Conservation (phyloP, 2,329 filamentous ascomycete genomes). For the Fusarium circinatum region DNA sequence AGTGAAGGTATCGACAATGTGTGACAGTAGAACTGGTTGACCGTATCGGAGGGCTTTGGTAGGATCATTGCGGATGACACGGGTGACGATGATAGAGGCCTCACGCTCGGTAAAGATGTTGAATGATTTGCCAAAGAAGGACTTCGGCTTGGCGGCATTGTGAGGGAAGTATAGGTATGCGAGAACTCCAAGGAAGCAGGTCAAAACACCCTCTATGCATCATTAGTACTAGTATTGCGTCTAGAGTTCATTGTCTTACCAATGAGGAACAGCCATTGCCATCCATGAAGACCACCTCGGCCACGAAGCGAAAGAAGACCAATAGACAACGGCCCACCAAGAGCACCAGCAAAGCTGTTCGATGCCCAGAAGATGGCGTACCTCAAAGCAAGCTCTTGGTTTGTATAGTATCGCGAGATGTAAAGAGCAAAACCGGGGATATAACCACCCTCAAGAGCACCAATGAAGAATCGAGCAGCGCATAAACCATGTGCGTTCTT, state of each 20-base stretch:
- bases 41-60: constrained; percentile 42
- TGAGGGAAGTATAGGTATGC: constrained; percentile 46
- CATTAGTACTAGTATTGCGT: neutral
- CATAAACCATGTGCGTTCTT: constrained; percentile 40
- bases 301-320: constrained; percentile 43
- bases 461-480: constrained; percentile 44
- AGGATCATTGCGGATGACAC: constrained; percentile 45
- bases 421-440: constrained; percentile 47
- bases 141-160: constrained; percentile 39
- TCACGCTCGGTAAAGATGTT: constrained; percentile 41
- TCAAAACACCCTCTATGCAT: constrained; percentile 41
- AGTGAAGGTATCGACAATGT: constrained; percentile 41
- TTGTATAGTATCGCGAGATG: constrained; percentile 46
- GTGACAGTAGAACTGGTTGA: constrained; percentile 35
- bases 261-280: constrained; percentile 48
- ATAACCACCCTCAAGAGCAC: constrained; percentile 47
- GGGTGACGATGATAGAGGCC: constrained; percentile 42
- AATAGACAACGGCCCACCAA: constrained; percentile 43
- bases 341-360: constrained; percentile 43
- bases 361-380: constrained; percentile 48
- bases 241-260: constrained; percentile 19
- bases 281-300: constrained; percentile 38
- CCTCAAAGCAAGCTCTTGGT: constrained; percentile 44
- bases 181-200: constrained; percentile 34
- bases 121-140: constrained; percentile 40